Base-by-base conservation (phyloP, 73 alveolate species). In the Paramecium sonneborni region DNA sequence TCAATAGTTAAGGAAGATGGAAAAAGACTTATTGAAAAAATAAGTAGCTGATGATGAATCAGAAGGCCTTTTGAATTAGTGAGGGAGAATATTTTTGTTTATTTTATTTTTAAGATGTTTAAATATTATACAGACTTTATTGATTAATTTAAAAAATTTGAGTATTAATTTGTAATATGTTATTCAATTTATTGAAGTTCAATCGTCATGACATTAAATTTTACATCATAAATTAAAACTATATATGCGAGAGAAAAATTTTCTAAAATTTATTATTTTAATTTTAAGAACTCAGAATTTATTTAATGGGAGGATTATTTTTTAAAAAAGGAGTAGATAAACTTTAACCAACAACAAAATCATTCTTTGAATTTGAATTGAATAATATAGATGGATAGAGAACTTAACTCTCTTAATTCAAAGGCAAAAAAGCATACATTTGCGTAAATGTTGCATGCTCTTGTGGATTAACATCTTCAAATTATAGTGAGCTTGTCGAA, bases 391-490 rank as follows among this genome's bases (percentile, higher is more conserved):
- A 95, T 52, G 97, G 97, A 9, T 39, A 88, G 18, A 28, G 21
- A 12, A 85, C 86, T 21, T 37, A 85, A 34, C 84, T 95, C 32
- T 94, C 95, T 20, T 85, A 95, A 24, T 88, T 92, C 72, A 39
- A 85, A 68, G 94, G 90, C 10, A 86, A 92, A 57, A 92, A 94
- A 68, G 96, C 97, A 35, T 88, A 92, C 24, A 86, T 96, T 69
- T 93, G 95, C 7, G 97, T 94, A 10, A 96, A 96, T 58, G 98
- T 96, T n/a, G 98, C 98, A n/a, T 96, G 97, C 26, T 86, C 92
- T 72, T 96, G 98, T 92, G 96, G 96, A 46, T 52, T 94, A 87
- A 94, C 98, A 21, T 88, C 95, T 9, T 79, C 82, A 84, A 92
- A 96, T 92, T 96, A 96, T 92, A 87, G 76, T 21, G 96, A 93